Conservation (phyloP, 1,284 basidiomycete genomes). For the Austroboletus olivaceoglutinosus region DNA sequence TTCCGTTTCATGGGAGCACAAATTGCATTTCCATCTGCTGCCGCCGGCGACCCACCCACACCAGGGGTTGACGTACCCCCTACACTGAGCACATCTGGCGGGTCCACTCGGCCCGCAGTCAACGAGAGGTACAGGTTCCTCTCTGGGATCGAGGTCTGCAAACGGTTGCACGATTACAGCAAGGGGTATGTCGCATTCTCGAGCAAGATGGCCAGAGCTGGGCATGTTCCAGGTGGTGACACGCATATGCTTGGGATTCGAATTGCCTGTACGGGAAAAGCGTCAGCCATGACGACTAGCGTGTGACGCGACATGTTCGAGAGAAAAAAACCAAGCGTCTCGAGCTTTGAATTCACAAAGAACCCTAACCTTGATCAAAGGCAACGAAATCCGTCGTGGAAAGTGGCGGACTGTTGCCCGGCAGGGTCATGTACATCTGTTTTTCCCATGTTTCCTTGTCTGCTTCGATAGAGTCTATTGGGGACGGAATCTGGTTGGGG, state of each 20-base stretch:
- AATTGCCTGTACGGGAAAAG: slow-evolving; percentile 51
- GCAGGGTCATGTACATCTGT: slow-evolving; percentile 74
- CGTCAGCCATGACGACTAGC: slow-evolving; percentile 9
- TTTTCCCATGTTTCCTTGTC: slow-evolving; percentile 85
- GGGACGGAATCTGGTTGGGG: slow-evolving; percentile 88
- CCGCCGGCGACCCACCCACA: slow-evolving; percentile 86
- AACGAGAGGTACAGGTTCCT: slow-evolving; percentile 81
- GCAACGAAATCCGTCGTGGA: slow-evolving; percentile 87
- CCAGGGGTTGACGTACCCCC: slow-evolving; percentile 96
- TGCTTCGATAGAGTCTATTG: slow-evolving; percentile 78
- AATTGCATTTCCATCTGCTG: slow-evolving; percentile 88
- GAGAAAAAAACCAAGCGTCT: neutral
- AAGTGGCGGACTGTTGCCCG: slow-evolving; percentile 76
- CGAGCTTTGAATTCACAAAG: neutral
- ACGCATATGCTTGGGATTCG: slow-evolving; percentile 82
- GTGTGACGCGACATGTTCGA: neutral
- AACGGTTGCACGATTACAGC: slow-evolving; percentile 90
- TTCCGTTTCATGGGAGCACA: slow-evolving; percentile 81
- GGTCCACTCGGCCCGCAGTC: slow-evolving; percentile 70
- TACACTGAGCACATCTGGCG: slow-evolving; percentile 82
- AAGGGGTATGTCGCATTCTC: slow-evolving; percentile 83
- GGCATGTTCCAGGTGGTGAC: slow-evolving; percentile 91
- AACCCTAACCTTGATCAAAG: slow-evolving; percentile 82
- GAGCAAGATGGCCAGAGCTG: slow-evolving; percentile 74
- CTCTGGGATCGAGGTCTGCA: slow-evolving; percentile 76